A percentile compares a stretch with the other conserved stretches of the same genome.
Conservation (phyloP, 495 filamentous ascomycete genomes). For the Neurospora sp. region DNA sequence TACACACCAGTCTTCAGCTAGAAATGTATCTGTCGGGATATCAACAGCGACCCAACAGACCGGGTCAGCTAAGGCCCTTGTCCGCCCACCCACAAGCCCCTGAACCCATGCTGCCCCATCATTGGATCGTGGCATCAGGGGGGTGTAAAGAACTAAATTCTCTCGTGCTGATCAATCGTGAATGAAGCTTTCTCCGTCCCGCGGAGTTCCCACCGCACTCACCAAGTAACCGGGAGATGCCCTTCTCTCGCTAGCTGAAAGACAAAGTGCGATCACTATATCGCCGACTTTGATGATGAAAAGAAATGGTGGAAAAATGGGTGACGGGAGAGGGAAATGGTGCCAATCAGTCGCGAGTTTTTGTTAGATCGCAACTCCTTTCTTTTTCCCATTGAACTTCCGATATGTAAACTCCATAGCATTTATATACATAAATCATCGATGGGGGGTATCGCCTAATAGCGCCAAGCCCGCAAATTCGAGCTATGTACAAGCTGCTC, state of each 20-base stretch:
- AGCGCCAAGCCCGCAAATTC: background rate
- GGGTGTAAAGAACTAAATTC: background rate
- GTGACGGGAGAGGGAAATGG: background rate
- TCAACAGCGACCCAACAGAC: background rate
- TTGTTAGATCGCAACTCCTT: background rate
- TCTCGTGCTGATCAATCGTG: background rate
- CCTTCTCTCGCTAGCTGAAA: background rate
- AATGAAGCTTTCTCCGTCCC: background rate
- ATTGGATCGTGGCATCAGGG: background rate
- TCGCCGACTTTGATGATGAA: background rate
- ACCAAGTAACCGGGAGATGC: background rate
- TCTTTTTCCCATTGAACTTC: background rate
- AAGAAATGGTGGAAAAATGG: background rate
- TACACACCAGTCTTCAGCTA: background rate
- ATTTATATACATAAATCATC: background rate
- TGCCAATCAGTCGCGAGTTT: background rate
- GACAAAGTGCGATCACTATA: background rate
- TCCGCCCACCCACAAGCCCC: background rate
- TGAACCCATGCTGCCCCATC: background rate
- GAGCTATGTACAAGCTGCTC: background rate
- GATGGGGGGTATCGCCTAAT: background rate
- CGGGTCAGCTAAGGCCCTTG: background rate
- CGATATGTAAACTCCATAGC: background rate
- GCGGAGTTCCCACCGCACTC: background rate
- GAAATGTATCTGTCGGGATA: background rate